Evolutionary conservation across 106 monocot species (phyloP).

Genomic region (Gastrodia elata): DNA sequence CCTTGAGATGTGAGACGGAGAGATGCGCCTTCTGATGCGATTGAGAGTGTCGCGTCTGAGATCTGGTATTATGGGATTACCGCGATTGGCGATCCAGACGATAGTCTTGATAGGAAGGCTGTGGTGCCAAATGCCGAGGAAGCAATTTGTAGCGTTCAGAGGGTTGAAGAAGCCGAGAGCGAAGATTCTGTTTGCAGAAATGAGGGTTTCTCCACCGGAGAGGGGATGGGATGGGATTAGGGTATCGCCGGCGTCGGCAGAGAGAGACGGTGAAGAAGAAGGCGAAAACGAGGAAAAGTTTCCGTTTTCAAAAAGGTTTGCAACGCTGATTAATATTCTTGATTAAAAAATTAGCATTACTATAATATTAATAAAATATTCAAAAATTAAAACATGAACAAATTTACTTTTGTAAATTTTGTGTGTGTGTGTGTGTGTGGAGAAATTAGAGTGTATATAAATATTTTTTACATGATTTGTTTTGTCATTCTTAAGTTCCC

Average conservation of each 20-base stretch:
- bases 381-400: too few relatives aligned
- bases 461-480: too few relatives aligned
- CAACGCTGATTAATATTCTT: too few relatives aligned
- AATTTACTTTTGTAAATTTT: too few relatives aligned
- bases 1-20: too few relatives aligned
- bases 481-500: too few relatives aligned
- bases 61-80: constrained; percentile 6
- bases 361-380: too few relatives aligned
- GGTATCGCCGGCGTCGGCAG: constrained; percentile 4
- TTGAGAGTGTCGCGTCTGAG: background rate
- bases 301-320: background rate
- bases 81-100: constrained; percentile 48
- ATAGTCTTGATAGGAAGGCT: constrained; percentile 11
- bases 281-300: background rate
- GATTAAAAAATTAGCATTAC: too few relatives aligned
- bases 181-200: constrained; percentile 29
- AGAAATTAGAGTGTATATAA: too few relatives aligned
- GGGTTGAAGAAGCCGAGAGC: constrained; percentile 55
- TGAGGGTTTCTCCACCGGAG: constrained; percentile 21
- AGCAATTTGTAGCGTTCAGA: constrained; percentile 16
- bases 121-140: constrained; percentile 47
- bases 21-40: constrained; percentile 9
- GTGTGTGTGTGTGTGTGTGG: too few relatives aligned
- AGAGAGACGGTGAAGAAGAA: background rate
- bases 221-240: constrained; percentile 14